phyloP scores from a whole-genome alignment of 129 eudicot species.

The Heracleum sosnowskyi region DNA sequence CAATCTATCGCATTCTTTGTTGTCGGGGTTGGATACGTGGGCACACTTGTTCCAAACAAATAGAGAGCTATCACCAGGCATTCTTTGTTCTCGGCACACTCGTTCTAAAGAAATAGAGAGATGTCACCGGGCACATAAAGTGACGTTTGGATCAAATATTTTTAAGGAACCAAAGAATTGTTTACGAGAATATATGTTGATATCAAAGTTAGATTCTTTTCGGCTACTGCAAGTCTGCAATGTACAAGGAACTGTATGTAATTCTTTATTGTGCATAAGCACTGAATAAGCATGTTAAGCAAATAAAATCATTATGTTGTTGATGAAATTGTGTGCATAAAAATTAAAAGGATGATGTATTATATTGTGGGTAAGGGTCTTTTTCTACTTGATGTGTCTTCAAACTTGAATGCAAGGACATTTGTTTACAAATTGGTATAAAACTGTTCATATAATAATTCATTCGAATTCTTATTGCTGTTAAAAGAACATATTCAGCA shows the following conservation, averaged over 20 bases:
- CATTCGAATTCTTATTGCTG: neutral
- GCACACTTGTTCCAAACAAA: conserved; percentile 46
- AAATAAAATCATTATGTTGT: neutral
- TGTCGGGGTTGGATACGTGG: conserved; percentile 61
- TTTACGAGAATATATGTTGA: neutral
- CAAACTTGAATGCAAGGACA: neutral
- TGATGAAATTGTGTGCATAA: neutral
- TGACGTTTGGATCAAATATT: neutral
- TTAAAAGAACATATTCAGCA: too few relatives aligned
- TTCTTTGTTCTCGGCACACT: conserved; percentile 54
- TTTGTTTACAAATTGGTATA: neutral
- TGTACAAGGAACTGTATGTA: neutral
- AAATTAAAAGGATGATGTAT: neutral
- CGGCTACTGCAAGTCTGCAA: neutral
- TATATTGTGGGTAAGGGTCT: neutral
- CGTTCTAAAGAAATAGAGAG: conserved; percentile 27
- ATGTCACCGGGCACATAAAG: neutral
- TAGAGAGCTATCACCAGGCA: conserved; percentile 12
- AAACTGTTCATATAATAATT: too few relatives aligned
- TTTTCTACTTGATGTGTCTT: neutral
- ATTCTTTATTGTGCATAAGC: conserved; percentile 1
- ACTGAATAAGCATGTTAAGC: neutral
- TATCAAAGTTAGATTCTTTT: neutral
- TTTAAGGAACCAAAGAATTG: neutral
- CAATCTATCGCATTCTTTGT: conserved; percentile 66